Conservation (phyloP, 1,284 basidiomycete species). For the Moesziomyces parantarcticus region DNA sequence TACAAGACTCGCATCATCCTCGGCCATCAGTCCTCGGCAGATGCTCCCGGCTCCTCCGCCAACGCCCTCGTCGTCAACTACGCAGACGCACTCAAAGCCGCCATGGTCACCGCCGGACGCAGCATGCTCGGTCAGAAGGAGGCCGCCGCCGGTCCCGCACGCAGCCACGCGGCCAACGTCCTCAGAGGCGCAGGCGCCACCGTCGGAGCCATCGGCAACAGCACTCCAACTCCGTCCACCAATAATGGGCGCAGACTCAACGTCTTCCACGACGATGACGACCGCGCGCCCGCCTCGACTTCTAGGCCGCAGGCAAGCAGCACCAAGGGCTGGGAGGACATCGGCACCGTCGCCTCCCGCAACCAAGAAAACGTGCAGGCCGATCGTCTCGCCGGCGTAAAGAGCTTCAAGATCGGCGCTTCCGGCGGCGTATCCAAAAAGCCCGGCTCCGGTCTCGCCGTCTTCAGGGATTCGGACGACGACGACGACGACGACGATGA, state of each 20-base stretch:
- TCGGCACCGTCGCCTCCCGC: constrained; percentile 47
- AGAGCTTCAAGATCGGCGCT: constrained; percentile 42
- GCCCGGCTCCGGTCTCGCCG: constrained; percentile 50
- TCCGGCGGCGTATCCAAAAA: constrained; percentile 47
- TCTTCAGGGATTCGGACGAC: constrained; percentile 69
- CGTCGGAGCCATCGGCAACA: constrained; percentile 26
- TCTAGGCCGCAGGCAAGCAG: constrained; percentile 15
- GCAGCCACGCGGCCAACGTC: constrained; percentile 45
- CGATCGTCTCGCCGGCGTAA: constrained; percentile 28
- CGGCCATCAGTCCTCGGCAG: constrained; percentile 21
- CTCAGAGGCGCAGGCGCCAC: constrained; percentile 32
- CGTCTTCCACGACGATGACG: constrained; percentile 59
- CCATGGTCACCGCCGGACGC: constrained; percentile 57
- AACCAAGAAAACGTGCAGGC: constrained; percentile 56
- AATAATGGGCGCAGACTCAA: constrained; percentile 55
- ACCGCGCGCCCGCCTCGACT: constrained; percentile 10
- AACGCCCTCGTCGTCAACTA: constrained; percentile 30
- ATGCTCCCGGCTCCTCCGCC: constrained; percentile 11
- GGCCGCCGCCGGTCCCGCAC: constrained; percentile 24
- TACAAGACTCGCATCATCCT: constrained; percentile 76
- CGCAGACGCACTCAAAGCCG: constrained; percentile 51
- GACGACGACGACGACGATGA: constrained; percentile 68
- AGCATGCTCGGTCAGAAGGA: constrained; percentile 62
- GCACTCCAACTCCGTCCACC: constrained; percentile 13
- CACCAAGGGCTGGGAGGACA: constrained; percentile 50